A percentile compares a stretch with the other conserved stretches of the same genome.
phyloP scores from a whole-genome alignment of 2,329 filamentous ascomycete species.

The Neobulgaria alba region DNA sequence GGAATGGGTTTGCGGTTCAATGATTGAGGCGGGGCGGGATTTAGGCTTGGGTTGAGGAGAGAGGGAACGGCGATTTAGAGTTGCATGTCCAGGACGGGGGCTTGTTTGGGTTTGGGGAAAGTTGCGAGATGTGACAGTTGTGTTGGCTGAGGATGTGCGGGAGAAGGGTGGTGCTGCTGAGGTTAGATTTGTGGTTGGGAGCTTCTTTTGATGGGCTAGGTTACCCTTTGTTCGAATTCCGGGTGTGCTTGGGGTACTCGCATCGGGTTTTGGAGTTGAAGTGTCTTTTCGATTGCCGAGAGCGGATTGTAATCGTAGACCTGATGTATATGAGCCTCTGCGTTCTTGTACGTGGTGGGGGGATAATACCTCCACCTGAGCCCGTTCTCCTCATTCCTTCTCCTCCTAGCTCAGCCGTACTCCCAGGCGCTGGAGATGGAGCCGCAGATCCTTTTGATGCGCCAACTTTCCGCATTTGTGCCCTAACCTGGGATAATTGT shows the following conservation, averaged over 20 bases:
- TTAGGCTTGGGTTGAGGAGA: slow-evolving; percentile 22
- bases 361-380: slow-evolving; percentile 35
- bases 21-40: slow-evolving; percentile 12
- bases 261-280: slow-evolving; percentile 15
- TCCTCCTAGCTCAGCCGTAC: slow-evolving; percentile 33
- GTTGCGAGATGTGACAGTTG: slow-evolving; percentile 23
- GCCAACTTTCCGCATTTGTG: slow-evolving; percentile 74
- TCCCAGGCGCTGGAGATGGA: slow-evolving; percentile 47
- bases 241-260: slow-evolving; percentile 16
- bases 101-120: slow-evolving; percentile 19
- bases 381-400: slow-evolving; percentile 44
- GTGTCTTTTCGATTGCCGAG: slow-evolving; percentile 25
- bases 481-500: slow-evolving; percentile 81
- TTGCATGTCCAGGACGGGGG: slow-evolving; percentile 22
- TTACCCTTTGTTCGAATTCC: slow-evolving; percentile 19
- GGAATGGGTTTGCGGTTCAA: slow-evolving; percentile 11
- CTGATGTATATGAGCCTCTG: slow-evolving; percentile 15
- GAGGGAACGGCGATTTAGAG: slow-evolving; percentile 18
- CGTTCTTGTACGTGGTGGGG: neutral
- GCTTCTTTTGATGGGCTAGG: neutral
- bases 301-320: slow-evolving; percentile 22
- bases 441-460: slow-evolving; percentile 46
- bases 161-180: slow-evolving; percentile 25
- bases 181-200: slow-evolving; percentile 10
- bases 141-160: slow-evolving; percentile 26